phyloP scores from a whole-genome alignment of 495 filamentous ascomycete species.

The Chaetomium tenue region DNA sequence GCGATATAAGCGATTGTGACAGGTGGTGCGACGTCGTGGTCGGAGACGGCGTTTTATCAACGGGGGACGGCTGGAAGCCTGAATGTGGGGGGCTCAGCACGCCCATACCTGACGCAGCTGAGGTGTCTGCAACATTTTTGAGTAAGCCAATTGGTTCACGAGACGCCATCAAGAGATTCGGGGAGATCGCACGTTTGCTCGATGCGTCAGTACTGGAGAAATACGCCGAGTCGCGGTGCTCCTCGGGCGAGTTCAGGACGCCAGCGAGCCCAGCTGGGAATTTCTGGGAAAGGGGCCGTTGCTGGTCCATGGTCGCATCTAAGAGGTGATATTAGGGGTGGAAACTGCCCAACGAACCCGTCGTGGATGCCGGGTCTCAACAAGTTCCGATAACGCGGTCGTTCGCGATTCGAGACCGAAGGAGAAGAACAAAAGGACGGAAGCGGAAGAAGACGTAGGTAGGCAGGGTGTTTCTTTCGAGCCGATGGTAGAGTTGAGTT shows the following conservation, averaged over 20 bases:
- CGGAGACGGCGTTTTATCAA: conserved; percentile 56
- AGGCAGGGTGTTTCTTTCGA: neutral
- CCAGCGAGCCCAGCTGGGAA: conserved; percentile 49
- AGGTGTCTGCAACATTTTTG: conserved; percentile 42
- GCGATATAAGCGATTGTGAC: conserved; percentile 48
- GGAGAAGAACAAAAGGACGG: neutral
- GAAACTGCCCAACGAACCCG: conserved; percentile 3
- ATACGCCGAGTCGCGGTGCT: conserved; percentile 55
- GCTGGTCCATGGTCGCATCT: conserved; percentile 35
- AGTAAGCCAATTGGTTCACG: conserved; percentile 24
- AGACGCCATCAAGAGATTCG: conserved; percentile 7
- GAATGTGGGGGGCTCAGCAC: conserved; percentile 39
- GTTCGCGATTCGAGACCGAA: neutral
- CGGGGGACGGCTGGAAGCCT: conserved; percentile 43
- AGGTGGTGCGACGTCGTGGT: conserved; percentile 43
- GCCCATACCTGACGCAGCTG: conserved; percentile 49
- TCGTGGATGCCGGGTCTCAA: neutral
- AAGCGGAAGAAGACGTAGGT: neutral
- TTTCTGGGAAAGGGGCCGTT: conserved; percentile 47
- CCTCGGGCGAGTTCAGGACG: conserved; percentile 51
- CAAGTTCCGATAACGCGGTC: neutral
- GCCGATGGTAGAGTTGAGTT: neutral
- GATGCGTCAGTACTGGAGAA: conserved; percentile 54
- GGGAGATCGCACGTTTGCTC: conserved; percentile 51
- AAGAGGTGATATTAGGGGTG: neutral